These are phyloP conservation scores for Suillus occidentalis DNA, from an alignment of 768 basidiomycete species.

Conservation along the genomic window DNA sequence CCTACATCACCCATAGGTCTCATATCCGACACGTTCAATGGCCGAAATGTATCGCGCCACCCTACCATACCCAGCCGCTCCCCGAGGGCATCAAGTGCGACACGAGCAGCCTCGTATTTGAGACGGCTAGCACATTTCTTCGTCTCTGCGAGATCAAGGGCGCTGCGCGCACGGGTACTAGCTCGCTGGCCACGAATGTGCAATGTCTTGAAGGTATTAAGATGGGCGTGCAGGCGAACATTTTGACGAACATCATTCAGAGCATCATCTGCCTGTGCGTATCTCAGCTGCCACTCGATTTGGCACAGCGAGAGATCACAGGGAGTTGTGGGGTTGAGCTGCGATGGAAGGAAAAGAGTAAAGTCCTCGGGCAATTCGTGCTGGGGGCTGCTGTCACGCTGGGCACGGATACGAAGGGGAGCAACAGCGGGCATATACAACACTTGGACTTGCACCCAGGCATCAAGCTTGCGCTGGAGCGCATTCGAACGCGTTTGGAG, in stretches of 20 bases:
- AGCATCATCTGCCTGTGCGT: not conserved
- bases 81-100: too few species aligned
- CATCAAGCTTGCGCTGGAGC: not conserved
- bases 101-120: too few species aligned
- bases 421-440: not conserved
- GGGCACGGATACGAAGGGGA: not conserved
- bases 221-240: too few species aligned
- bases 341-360: not conserved
- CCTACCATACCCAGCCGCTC: too few species aligned
- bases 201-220: too few species aligned
- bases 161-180: too few species aligned
- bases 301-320: not conserved
- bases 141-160: too few species aligned
- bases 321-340: not conserved
- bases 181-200: too few species aligned
- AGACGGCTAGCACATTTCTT: too few species aligned
- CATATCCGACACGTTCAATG: too few species aligned
- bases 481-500: not conserved
- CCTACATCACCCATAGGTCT: too few species aligned
- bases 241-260: not conserved
- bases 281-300: not conserved
- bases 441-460: not conserved
- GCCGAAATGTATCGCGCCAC: too few species aligned
- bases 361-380: not conserved
- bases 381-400: not conserved